Evolutionary conservation across 2,329 filamentous ascomycete species (phyloP).

Genomic region (Clarireedia hainanense): DNA sequence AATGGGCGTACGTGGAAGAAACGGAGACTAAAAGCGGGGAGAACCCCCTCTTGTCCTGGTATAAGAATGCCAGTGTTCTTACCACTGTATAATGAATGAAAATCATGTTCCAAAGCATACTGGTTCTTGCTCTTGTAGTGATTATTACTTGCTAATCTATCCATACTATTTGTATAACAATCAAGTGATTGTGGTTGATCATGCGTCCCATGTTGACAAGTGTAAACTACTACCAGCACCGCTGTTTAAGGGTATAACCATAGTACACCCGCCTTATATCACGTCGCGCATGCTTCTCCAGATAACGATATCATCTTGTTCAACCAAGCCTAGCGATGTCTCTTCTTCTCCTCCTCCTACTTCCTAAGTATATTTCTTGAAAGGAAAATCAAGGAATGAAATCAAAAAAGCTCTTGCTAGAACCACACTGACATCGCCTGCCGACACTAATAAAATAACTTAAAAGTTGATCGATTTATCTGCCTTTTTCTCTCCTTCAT

Average conservation of each 20-base stretch:
- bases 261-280: background rate
- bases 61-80: conserved; percentile 90
- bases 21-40: conserved; percentile 85
- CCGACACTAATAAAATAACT: background rate
- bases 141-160: background rate
- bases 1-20: conserved; percentile 86
- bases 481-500: background rate
- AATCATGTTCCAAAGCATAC: background rate
- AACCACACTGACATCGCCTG: background rate
- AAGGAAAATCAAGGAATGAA: background rate
- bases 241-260: no score
- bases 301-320: background rate
- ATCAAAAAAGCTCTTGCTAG: background rate
- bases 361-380: background rate
- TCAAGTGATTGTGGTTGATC: no score
- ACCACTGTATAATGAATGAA: conserved; percentile 58
- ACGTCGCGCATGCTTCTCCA: background rate
- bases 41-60: conserved; percentile 87
- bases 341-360: background rate
- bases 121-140: background rate
- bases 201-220: no score
- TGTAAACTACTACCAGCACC: no score
- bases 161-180: background rate
- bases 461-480: background rate
- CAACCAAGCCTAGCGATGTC: background rate